Conservation (phyloP, 352 stramenopile species). For the Phytophthora lateralis region DNA sequence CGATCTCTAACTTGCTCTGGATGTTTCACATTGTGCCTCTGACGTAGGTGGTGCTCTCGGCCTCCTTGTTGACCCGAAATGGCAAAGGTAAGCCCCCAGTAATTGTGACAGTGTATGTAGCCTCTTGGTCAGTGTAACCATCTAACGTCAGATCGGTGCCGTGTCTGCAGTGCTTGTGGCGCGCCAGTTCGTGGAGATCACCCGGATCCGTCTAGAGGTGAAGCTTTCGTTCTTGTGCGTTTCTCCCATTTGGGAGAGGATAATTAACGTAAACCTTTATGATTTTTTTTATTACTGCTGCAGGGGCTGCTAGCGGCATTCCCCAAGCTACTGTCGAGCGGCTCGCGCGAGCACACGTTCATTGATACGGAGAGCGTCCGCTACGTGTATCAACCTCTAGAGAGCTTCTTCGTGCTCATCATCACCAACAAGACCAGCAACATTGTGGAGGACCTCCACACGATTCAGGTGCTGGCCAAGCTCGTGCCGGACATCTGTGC, state of each 20-base stretch:
- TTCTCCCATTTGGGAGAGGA: background rate
- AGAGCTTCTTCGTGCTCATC: slow-evolving; percentile 98
- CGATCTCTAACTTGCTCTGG: slow-evolving; percentile 22
- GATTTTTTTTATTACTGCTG: background rate
- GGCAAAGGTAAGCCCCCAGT: slow-evolving; percentile 86
- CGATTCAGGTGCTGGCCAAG: slow-evolving; percentile 97
- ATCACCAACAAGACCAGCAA: slow-evolving; percentile 99
- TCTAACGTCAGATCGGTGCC: slow-evolving; percentile 13
- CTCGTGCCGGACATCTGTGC: slow-evolving; percentile 96
- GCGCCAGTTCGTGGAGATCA: slow-evolving; percentile 99
- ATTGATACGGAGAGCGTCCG: slow-evolving; percentile 98
- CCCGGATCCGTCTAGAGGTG: slow-evolving; percentile 96
- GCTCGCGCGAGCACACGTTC: slow-evolving; percentile 97
- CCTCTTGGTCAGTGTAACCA: background rate
- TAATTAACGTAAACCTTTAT: background rate
- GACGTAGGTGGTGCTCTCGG: slow-evolving; percentile 94
- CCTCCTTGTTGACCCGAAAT: slow-evolving; percentile 93
- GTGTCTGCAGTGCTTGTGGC: slow-evolving; percentile 90
- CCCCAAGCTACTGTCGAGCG: slow-evolving; percentile 97
- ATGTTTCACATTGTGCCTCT: slow-evolving; percentile 17
- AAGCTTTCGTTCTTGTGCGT: background rate
- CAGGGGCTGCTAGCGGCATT: slow-evolving; percentile 98
- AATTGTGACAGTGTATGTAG: background rate
- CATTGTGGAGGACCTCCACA: slow-evolving; percentile 99
- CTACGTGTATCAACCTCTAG: slow-evolving; percentile 99